Evolutionary conservation across 2,329 filamentous ascomycete species (phyloP).

Genomic region (Nemania serpens): DNA sequence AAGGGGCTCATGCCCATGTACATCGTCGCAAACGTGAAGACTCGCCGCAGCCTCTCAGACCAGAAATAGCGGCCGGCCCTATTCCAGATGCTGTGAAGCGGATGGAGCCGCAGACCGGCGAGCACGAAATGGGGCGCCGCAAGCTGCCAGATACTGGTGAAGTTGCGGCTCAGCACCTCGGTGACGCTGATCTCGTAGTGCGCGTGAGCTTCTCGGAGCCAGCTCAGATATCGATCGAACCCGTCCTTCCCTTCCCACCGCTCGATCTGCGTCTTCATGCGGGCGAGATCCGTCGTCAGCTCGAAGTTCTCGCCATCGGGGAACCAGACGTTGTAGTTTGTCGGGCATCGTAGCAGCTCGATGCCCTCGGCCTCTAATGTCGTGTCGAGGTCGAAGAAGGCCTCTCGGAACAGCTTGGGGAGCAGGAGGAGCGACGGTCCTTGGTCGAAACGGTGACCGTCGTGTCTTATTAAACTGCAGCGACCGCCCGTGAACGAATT

Average conservation of each 20-base stretch:
- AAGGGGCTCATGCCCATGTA: constrained; percentile 84
- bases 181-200: constrained; percentile 72
- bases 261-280: constrained; percentile 74
- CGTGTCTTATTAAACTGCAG: constrained; percentile 66
- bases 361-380: constrained; percentile 69
- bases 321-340: constrained; percentile 78
- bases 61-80: constrained; percentile 70
- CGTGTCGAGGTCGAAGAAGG: constrained; percentile 71
- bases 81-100: constrained; percentile 71
- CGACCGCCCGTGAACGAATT: constrained; percentile 73
- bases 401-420: constrained; percentile 70
- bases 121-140: constrained; percentile 61
- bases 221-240: constrained; percentile 70
- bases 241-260: constrained; percentile 73
- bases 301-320: constrained; percentile 67
- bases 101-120: constrained; percentile 66
- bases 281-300: constrained; percentile 68
- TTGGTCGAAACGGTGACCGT: constrained; percentile 74
- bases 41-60: constrained; percentile 69
- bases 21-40: constrained; percentile 81
- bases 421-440: constrained; percentile 75
- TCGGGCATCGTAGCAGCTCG: constrained; percentile 70
- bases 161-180: constrained; percentile 71
- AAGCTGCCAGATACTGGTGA: constrained; percentile 63
- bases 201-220: constrained; percentile 67